Evolutionary conservation across 495 filamentous ascomycete genomes (phyloP).

Genomic region (Aspergillus baeticus): DNA sequence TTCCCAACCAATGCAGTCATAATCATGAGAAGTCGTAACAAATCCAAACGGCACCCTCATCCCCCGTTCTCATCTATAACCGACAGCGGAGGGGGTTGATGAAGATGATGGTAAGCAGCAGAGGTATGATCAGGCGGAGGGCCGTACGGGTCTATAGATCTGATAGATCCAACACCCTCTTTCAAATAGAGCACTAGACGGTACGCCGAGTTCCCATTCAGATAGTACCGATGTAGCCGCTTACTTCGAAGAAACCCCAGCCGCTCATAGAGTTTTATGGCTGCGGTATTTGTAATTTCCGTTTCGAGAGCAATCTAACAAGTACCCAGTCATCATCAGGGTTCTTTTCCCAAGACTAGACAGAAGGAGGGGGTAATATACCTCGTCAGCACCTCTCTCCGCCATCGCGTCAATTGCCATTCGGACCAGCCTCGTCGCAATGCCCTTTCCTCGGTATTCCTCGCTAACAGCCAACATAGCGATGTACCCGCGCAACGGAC

Average conservation of each 20-base stretch:
- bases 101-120: not conserved
- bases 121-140: slow-evolving; percentile 13
- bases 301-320: slow-evolving; percentile 86
- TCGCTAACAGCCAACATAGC: slow-evolving; percentile 93
- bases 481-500: slow-evolving; percentile 90
- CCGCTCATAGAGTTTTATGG: slow-evolving; percentile 90
- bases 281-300: slow-evolving; percentile 89
- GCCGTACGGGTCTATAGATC: slow-evolving; percentile 38
- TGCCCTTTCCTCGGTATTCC: slow-evolving; percentile 77
- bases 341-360: not conserved
- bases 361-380: slow-evolving; percentile 30
- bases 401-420: slow-evolving; percentile 94
- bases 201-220: slow-evolving; percentile 95
- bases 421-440: slow-evolving; percentile 84
- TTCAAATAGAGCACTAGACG: slow-evolving; percentile 82
- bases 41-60: not conserved
- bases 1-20: slow-evolving; percentile 5
- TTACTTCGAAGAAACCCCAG: slow-evolving; percentile 93
- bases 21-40: slow-evolving; percentile 1
- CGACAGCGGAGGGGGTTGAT: slow-evolving; percentile 14
- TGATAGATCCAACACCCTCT: slow-evolving; percentile 48
- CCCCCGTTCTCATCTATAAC: slow-evolving; percentile 29
- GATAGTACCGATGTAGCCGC: slow-evolving; percentile 89
- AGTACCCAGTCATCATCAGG: not conserved
- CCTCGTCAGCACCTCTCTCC: slow-evolving; percentile 80